Conservation (phyloP, 352 stramenopile genomes). For the Globisporangium cystogenes region DNA sequence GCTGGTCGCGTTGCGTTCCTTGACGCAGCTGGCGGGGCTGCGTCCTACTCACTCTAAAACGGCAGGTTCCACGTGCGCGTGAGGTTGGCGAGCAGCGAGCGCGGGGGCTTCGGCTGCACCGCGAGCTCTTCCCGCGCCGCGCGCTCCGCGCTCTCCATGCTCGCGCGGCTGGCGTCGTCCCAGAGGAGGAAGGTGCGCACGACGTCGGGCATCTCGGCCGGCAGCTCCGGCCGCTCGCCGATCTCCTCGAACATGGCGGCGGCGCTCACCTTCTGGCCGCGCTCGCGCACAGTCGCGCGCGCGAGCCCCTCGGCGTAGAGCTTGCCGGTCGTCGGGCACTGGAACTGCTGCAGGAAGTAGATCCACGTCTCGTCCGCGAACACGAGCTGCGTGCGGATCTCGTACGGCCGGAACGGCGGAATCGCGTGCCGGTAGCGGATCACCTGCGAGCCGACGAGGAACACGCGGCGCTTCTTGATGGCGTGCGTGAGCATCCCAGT, state of each 20-base stretch:
- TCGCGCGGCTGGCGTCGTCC: slow-evolving; percentile 22
- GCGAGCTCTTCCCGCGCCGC: not conserved
- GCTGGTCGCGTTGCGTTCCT: too few species aligned
- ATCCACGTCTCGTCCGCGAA: slow-evolving; percentile 56
- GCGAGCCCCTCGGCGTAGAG: slow-evolving; percentile 48
- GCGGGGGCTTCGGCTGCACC: not conserved
- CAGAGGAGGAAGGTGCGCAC: slow-evolving; percentile 38
- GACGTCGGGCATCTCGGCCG: slow-evolving; percentile 33
- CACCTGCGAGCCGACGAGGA: slow-evolving; percentile 53
- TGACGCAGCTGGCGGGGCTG: too few species aligned
- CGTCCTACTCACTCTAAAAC: not conserved
- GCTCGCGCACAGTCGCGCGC: slow-evolving; percentile 26
- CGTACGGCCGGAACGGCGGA: slow-evolving; percentile 46
- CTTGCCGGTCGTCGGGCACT: slow-evolving; percentile 40
- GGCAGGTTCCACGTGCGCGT: not conserved
- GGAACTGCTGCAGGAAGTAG: slow-evolving; percentile 58
- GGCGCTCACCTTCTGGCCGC: slow-evolving; percentile 11
- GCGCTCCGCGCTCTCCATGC: not conserved
- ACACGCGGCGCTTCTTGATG: slow-evolving; percentile 55
- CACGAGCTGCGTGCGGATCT: slow-evolving; percentile 48
- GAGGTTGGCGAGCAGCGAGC: not conserved
- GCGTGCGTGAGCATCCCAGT: slow-evolving; percentile 37
- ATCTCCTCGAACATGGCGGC: slow-evolving; percentile 26
- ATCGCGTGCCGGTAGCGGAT: slow-evolving; percentile 61
- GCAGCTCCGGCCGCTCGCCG: slow-evolving; percentile 11